Percentiles rank a stretch among this genome's conserved stretches.
These are phyloP conservation scores for Fomitopsis serialis DNA, from an alignment of 768 basidiomycete species.

Conservation along the genomic window DNA sequence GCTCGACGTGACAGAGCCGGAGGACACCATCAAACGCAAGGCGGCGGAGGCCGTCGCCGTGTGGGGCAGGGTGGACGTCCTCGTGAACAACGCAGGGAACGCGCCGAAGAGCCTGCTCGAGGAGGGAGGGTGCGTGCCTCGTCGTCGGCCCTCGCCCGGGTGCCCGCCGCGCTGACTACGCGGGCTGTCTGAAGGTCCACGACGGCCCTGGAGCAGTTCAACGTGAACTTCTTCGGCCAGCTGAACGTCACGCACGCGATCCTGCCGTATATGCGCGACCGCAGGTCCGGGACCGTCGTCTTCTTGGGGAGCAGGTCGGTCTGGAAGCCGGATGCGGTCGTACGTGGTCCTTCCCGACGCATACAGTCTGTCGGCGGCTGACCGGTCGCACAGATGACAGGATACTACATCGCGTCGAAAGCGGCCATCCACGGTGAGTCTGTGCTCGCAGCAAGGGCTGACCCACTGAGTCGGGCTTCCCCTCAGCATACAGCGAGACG, in stretches of 20 bases:
- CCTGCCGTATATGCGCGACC: slow-evolving; percentile 34
- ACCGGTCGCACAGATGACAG: too few species aligned
- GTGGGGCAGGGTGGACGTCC: slow-evolving; percentile 29
- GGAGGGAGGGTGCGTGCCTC: slow-evolving; percentile 33
- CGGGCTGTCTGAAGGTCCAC: slow-evolving; percentile 19
- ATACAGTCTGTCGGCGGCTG: too few species aligned
- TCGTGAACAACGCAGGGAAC: slow-evolving; percentile 43
- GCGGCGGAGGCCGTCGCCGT: slow-evolving; percentile 26
- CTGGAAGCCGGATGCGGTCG: slow-evolving; percentile 29
- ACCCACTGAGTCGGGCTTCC: background rate
- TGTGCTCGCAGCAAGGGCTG: background rate
- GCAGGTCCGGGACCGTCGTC: slow-evolving; percentile 29
- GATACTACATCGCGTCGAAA: slow-evolving; percentile 35
- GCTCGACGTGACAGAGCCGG: slow-evolving; percentile 32
- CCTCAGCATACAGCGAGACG: slow-evolving; percentile 39
- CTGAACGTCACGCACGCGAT: slow-evolving; percentile 38
- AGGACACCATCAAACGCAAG: slow-evolving; percentile 23
- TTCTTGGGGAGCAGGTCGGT: slow-evolving; percentile 30
- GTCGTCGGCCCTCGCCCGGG: too few species aligned
- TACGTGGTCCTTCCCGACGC: slow-evolving; percentile 3
- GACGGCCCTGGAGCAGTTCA: slow-evolving; percentile 31
- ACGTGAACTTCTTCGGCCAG: slow-evolving; percentile 38
- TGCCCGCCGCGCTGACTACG: too few species aligned
- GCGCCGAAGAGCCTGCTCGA: slow-evolving; percentile 34
- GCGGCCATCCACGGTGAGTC: slow-evolving; percentile 31